Base-by-base conservation (phyloP, 495 filamentous ascomycete genomes). In the Aspergillus indologenus region DNA sequence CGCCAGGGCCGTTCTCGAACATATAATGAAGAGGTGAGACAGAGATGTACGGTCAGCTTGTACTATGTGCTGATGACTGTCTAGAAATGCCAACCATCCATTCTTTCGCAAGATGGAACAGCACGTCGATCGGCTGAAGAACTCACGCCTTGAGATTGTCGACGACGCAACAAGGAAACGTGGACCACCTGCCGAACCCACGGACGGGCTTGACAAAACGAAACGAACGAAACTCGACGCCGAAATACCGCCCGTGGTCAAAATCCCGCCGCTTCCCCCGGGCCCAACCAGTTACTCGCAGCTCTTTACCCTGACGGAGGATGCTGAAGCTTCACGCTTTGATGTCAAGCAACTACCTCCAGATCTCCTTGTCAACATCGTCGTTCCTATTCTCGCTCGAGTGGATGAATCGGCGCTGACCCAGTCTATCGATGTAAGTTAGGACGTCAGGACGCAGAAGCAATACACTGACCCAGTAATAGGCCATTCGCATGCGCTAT, bases 231-330 rank as follows among this genome's bases (percentile, higher is more conserved):
- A 88, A 66, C 76, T 90, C 6, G 84, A 81, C 58, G 83, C 85
- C 15, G 66, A 75, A 43, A 64, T 72, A 56, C 79, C 71, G 54
- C 79, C 67, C 29, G 79, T 80, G 59, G 63, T 84, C 57, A 79
- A 82, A 47, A 79, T 87, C 29, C 85, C 87, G 22, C 86, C 88
- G 20, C 67, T 92, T 44, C 83, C 85, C 8, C 81, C 85, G 9
- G 91, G 90, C 7, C 89, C 89, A 15, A 83, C 87, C 56, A 93
- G 83, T 62, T 82, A 87, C 57, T 86, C 88, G 6, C 85, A 93
- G 46, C 75, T 98, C 5, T 99, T 89, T 68, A 96, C 90, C 7
- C 74, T 98, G 20, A 94, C 89, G 2, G 78, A 80, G 45, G 91
- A 95, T 70, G 71, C 77, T 29, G 87, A 79, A 6, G 73, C 95